phyloP scores from a whole-genome alignment of 257 asterid genomes.

The Gardenia jasminoides region DNA sequence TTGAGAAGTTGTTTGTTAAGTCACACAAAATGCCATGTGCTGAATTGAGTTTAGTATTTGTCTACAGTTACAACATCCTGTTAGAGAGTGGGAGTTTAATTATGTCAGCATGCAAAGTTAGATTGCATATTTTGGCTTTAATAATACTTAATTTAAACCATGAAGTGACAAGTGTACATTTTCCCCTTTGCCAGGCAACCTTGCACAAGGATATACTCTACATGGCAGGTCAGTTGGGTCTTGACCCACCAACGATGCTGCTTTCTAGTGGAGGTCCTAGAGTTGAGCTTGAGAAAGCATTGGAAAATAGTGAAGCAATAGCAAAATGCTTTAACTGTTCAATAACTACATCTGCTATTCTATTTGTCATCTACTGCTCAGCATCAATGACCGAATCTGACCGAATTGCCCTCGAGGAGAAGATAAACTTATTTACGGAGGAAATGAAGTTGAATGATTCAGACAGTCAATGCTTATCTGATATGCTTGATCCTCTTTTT shows the following conservation, averaged over 20 bases:
- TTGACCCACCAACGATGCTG: slow-evolving; percentile 90
- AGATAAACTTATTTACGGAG: slow-evolving; percentile 43
- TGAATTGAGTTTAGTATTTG: background rate
- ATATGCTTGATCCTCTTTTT: slow-evolving; percentile 50
- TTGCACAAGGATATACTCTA: slow-evolving; percentile 65
- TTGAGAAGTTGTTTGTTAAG: too few relatives aligned
- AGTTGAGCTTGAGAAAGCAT: slow-evolving; percentile 69
- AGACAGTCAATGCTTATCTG: slow-evolving; percentile 36
- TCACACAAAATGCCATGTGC: too few relatives aligned
- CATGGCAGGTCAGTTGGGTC: slow-evolving; percentile 99
- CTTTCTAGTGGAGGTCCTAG: slow-evolving; percentile 61
- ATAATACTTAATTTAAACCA: slow-evolving; percentile 1
- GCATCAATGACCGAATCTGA: slow-evolving; percentile 50
- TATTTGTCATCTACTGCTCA: slow-evolving; percentile 75
- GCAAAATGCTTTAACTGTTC: slow-evolving; percentile 74
- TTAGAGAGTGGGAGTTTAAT: background rate
- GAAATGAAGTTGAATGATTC: slow-evolving; percentile 50
- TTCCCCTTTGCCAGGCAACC: slow-evolving; percentile 66
- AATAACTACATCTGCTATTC: slow-evolving; percentile 53
- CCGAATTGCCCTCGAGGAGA: slow-evolving; percentile 54
- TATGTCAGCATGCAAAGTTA: background rate
- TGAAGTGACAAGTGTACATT: slow-evolving; percentile 18
- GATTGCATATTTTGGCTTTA: background rate
- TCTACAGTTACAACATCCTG: background rate
- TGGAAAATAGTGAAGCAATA: slow-evolving; percentile 77